phyloP scores from a whole-genome alignment of 106 monocot genomes.

The Dendrobium catenatum region DNA sequence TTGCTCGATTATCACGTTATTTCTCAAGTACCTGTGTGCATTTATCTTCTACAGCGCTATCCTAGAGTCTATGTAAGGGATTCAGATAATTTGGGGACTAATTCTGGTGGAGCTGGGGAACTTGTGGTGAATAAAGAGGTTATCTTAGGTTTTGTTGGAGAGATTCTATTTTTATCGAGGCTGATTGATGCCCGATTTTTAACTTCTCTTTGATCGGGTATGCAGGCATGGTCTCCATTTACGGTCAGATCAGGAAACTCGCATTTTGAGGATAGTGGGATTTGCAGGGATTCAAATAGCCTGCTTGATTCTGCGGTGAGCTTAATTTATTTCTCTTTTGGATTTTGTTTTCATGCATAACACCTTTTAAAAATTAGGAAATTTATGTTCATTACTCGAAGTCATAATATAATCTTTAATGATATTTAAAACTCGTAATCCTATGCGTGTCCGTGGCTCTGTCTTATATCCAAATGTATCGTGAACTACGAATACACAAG shows the following conservation, averaged over 20 bases:
- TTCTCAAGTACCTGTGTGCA: background rate
- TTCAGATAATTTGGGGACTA: constrained; percentile 4
- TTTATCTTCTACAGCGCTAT: constrained; percentile 44
- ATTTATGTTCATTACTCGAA: background rate
- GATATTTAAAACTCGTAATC: background rate
- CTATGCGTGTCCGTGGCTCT: background rate
- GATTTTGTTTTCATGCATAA: background rate
- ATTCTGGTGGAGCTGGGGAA: constrained; percentile 9
- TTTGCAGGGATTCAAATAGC: constrained; percentile 11
- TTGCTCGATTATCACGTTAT: background rate
- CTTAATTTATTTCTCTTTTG: background rate
- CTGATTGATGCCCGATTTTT: background rate
- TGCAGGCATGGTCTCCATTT: constrained; percentile 88
- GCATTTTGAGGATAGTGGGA: constrained; percentile 14
- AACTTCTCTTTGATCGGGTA: constrained; percentile 5
- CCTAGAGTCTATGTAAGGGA: constrained; percentile 51
- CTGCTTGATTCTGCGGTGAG: constrained; percentile 56
- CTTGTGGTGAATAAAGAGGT: constrained; percentile 77
- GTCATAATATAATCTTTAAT: background rate
- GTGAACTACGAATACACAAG: background rate
- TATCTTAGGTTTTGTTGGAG: background rate
- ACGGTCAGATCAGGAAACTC: constrained; percentile 15
- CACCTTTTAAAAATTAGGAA: background rate
- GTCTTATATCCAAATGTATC: background rate
- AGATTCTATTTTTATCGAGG: background rate